These are phyloP conservation scores for Hymenoscyphus occultus DNA, from an alignment of 2,329 filamentous ascomycete genomes.

Conservation along the genomic window DNA sequence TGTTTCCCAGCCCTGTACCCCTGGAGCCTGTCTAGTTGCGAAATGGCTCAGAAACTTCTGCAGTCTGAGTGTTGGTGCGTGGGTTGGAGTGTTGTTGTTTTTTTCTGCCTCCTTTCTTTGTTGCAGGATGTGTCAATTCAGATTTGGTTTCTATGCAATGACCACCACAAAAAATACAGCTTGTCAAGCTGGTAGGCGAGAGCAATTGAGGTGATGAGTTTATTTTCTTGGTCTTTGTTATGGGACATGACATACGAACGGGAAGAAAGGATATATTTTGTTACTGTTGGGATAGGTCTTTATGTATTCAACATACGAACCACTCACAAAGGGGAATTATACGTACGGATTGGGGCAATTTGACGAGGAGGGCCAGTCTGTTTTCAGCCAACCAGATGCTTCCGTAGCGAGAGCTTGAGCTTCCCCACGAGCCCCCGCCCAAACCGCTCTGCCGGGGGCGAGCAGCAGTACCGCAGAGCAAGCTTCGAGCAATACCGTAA, in stretches of 20 bases:
- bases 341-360: constrained; percentile 28
- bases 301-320: constrained; percentile 31
- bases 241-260: constrained; percentile 17
- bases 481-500: not conserved
- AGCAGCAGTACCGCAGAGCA: constrained; percentile 9
- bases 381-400: constrained; percentile 34
- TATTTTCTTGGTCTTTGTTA: constrained; percentile 30
- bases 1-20: constrained; percentile 29
- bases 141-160: constrained; percentile 14
- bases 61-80: constrained; percentile 14
- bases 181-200: constrained; percentile 17
- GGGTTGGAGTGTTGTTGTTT: not conserved
- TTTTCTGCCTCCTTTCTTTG: constrained; percentile 24
- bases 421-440: constrained; percentile 12
- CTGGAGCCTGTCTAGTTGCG: constrained; percentile 23
- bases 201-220: constrained; percentile 4
- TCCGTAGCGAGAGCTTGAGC: constrained; percentile 21
- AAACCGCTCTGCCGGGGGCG: not conserved
- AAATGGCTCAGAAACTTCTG: constrained; percentile 25
- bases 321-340: constrained; percentile 23
- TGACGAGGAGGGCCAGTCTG: constrained; percentile 26
- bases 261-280: constrained; percentile 29
- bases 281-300: constrained; percentile 24
- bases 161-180: constrained; percentile 15
- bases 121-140: constrained; percentile 27